Evolutionary conservation across 1,284 basidiomycete genomes (phyloP).

Genomic region (Boletus subluridellus): DNA sequence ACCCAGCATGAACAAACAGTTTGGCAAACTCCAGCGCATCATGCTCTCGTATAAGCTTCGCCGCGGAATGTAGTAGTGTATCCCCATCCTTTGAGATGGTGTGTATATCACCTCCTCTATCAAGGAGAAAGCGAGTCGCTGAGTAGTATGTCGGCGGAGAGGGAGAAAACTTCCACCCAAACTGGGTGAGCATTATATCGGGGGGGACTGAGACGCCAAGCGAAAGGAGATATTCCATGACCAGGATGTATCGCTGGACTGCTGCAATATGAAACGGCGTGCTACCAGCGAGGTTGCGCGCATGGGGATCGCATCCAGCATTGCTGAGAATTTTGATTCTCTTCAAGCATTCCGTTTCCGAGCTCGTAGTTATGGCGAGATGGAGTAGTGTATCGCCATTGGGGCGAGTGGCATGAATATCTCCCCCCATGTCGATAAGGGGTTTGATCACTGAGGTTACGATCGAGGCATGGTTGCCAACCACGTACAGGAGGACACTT

Average conservation of each 20-base stretch:
- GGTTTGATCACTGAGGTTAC: neutral
- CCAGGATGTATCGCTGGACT: neutral
- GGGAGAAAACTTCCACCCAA: rapidly evolving
- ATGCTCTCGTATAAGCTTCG: rapidly evolving
- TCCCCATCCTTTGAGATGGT: neutral
- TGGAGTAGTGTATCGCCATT: neutral
- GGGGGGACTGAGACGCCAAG: neutral
- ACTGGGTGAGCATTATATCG: neutral
- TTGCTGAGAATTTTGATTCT: neutral
- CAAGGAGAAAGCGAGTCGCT: neutral
- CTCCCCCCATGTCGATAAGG: neutral
- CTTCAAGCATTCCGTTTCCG: neutral
- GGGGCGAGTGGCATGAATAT: neutral
- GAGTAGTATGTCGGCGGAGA: too few species aligned
- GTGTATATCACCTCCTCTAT: neutral
- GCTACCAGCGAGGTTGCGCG: neutral
- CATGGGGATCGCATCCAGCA: slow-evolving; percentile 2
- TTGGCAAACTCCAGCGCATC: neutral
- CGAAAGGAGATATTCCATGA: slow-evolving; percentile 10
- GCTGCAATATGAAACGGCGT: neutral
- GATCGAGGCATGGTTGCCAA: too few species aligned
- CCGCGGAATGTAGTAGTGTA: slow-evolving; percentile 2
- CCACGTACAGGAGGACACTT: neutral
- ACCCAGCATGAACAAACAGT: neutral
- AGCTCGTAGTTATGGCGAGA: neutral